Percentiles rank a stretch among this genome's conserved stretches.
phyloP scores from a whole-genome alignment of 2,329 filamentous ascomycete species.

The Pleoardoris graminearum region DNA sequence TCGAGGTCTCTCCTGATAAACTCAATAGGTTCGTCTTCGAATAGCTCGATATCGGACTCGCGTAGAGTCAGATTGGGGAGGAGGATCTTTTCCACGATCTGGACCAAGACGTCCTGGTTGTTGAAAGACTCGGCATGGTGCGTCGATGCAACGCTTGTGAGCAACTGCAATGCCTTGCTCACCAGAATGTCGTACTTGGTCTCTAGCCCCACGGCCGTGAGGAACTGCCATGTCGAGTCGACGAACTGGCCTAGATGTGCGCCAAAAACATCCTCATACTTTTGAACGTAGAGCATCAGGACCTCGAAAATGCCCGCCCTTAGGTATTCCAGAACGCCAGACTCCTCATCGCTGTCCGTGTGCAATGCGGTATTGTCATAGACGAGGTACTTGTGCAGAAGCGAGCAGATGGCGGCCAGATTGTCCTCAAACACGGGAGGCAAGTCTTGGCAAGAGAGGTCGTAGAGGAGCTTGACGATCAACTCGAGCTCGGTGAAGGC shows the following conservation, averaged over 20 bases:
- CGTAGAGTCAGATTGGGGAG: slow-evolving; percentile 88
- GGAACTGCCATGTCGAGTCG: slow-evolving; percentile 83
- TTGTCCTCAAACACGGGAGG: slow-evolving; percentile 94
- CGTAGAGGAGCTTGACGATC: slow-evolving; percentile 89
- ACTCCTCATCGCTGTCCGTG: slow-evolving; percentile 87
- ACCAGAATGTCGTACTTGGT: slow-evolving; percentile 94
- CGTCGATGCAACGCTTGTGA: slow-evolving; percentile 81
- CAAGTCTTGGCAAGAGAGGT: slow-evolving; percentile 96
- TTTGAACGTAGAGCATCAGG: slow-evolving; percentile 86
- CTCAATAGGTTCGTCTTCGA: slow-evolving; percentile 98
- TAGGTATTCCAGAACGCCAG: slow-evolving; percentile 80
- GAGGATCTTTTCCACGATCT: slow-evolving; percentile 95
- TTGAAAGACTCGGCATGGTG: slow-evolving; percentile 86
- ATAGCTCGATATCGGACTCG: slow-evolving; percentile 92
- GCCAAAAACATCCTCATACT: slow-evolving; percentile 94
- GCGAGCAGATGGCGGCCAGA: slow-evolving; percentile 71
- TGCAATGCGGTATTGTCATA: slow-evolving; percentile 84
- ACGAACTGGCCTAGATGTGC: slow-evolving; percentile 81
- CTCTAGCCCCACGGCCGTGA: slow-evolving; percentile 83
- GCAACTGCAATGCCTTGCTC: slow-evolving; percentile 90
- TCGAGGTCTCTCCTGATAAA: slow-evolving; percentile 95
- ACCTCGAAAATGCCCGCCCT: slow-evolving; percentile 94
- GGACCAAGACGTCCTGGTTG: slow-evolving; percentile 73
- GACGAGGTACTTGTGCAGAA: slow-evolving; percentile 90
- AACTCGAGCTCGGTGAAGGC: slow-evolving; percentile 87